Conservation (phyloP, 306 rosid species). For the Inga laurina region DNA sequence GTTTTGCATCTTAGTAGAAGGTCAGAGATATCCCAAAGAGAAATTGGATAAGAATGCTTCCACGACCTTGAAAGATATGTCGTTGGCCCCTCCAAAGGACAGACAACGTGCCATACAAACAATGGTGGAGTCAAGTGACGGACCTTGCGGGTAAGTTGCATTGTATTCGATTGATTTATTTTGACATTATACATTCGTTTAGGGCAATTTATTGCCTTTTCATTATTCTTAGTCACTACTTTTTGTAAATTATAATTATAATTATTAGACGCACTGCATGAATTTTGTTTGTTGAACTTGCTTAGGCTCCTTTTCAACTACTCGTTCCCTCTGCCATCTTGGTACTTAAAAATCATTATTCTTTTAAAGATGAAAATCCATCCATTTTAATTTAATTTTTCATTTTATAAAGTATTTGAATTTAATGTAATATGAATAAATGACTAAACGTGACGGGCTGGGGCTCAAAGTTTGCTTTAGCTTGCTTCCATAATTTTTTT, state of each 20-base stretch:
- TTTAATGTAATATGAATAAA: neutral
- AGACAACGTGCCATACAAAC: constrained; percentile 46
- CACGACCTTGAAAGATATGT: constrained; percentile 43
- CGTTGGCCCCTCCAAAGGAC: constrained; percentile 42
- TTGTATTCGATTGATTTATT: constrained; percentile 7
- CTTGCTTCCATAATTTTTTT: neutral
- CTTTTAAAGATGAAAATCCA: neutral
- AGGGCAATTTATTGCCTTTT: neutral
- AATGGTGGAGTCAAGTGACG: constrained; percentile 61
- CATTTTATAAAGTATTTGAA: no score
- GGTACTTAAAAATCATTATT: neutral
- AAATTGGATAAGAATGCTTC: constrained; percentile 42
- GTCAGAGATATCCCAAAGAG: constrained; percentile 73
- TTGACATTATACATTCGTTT: neutral
- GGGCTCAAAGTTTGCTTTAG: neutral
- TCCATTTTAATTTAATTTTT: neutral
- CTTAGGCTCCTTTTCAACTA: neutral
- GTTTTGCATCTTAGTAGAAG: constrained; percentile 69
- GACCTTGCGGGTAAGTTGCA: constrained; percentile 75
- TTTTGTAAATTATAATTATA: neutral
- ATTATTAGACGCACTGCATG: neutral
- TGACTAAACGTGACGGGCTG: neutral
- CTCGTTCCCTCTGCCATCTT: neutral
- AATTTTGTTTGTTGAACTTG: neutral
- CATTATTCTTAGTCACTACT: constrained; percentile 2